Base-by-base conservation (phyloP, 2,329 filamentous ascomycete genomes). In the Dendrostoma leiphaemia region DNA sequence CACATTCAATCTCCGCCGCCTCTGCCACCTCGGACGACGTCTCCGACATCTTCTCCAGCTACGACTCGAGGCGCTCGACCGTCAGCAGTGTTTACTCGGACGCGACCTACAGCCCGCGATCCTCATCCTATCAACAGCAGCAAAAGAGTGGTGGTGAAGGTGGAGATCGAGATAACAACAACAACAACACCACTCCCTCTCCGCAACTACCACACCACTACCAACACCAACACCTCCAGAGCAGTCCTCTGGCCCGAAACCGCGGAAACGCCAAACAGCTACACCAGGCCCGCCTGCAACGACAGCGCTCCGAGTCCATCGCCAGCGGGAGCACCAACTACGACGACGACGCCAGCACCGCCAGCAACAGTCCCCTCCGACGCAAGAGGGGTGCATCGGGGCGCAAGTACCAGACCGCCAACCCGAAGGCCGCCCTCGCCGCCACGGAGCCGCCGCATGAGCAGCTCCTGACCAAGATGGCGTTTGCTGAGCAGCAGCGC, bases 401-500 rank as follows among this genome's bases (percentile, higher is more conserved):
- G 28, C 35, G 54, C 28, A 49, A 49, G 51, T 59, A 61, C 37
- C 68, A 68, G 61, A 59, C 63, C 55, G 55, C 37, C 41, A 69
- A 67, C 15, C 34, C 69, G 55, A 69, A 67, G 54, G 64, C 69
- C 56, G 69, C 63, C 51, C 64, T 63, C 53, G 62, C 63, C 50
- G 67, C 65, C 62, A 65, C 71, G 62, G 69, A 74, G 78, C 72
- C 75, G 62, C 69, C 72, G 65, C 75, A 77, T 70, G 77, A 81
- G 61, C 74, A 74, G 63, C 74, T 70, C 60, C 69, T 78, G 60
- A 73, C 72, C 65, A 85, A 76, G 70, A 87, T 86, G 84, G 83
- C 81, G 54, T 83, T 77, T 69, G 73, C 79, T 61, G 82, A 84
- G 69, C 81, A 86, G 72, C 81, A 86, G 70, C 77, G 80, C 70